These are phyloP conservation scores for Citrus sp. DNA, from an alignment of 345 rosid genomes.

Conservation along the genomic window DNA sequence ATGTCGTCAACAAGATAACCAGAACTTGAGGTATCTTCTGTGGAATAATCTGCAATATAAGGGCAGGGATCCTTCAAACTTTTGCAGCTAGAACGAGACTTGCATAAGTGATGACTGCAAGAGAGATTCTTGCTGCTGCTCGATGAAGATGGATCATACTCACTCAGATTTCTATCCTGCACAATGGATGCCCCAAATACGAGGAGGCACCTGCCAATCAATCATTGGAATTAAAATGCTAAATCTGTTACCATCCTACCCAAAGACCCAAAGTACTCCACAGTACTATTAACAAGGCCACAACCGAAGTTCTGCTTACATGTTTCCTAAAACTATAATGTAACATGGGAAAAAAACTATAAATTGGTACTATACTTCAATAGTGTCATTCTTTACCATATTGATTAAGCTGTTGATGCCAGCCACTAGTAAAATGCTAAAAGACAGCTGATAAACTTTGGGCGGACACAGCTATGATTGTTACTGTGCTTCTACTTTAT, in stretches of 20 bases:
- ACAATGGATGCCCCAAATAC: constrained; percentile 29
- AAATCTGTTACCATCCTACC: constrained; percentile 1
- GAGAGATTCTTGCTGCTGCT: constrained; percentile 21
- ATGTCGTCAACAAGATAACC: constrained; percentile 19
- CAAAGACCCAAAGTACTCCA: constrained; percentile 1
- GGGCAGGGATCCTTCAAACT: constrained; percentile 27
- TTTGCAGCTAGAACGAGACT: constrained; percentile 16
- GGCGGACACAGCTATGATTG: neutral
- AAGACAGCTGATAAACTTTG: neutral
- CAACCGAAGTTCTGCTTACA: neutral
- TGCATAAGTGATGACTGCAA: constrained; percentile 26
- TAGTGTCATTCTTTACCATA: neutral
- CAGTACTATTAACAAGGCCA: neutral
- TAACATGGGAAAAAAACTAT: neutral
- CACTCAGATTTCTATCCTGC: constrained; percentile 31
- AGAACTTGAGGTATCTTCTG: constrained; percentile 23
- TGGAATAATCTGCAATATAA: constrained; percentile 18
- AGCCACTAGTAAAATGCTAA: neutral
- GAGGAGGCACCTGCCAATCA: constrained; percentile 27
- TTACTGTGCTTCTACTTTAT: too few species aligned
- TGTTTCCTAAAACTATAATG: neutral
- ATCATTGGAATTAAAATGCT: constrained; percentile 18
- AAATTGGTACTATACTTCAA: neutral
- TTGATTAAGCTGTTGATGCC: neutral
- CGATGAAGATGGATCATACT: constrained; percentile 22